Conservation (phyloP, 306 rosid genomes). For the Leucaena leucocephala region DNA sequence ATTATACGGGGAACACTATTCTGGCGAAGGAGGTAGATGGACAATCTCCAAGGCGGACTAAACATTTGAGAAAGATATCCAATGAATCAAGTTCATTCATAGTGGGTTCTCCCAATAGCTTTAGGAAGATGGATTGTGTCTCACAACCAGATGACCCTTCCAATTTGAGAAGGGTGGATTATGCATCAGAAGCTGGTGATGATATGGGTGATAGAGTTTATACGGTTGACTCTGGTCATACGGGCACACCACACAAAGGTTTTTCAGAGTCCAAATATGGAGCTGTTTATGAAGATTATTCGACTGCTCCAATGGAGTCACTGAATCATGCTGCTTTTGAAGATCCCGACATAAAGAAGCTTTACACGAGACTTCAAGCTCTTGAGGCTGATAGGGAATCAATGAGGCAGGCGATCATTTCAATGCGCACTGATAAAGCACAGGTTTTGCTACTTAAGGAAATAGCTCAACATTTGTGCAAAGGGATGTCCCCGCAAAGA, state of each 20-base stretch:
- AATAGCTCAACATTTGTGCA: conserved; percentile 90
- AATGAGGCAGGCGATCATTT: conserved; percentile 90
- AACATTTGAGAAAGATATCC: conserved; percentile 48
- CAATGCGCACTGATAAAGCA: conserved; percentile 94
- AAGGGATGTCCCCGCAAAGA: conserved; percentile 68
- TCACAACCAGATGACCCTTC: conserved; percentile 58
- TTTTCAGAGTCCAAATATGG: conserved; percentile 56
- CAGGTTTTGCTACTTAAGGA: conserved; percentile 86
- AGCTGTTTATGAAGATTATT: conserved; percentile 50
- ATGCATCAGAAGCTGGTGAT: conserved; percentile 77
- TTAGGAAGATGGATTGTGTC: conserved; percentile 58
- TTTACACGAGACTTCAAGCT: conserved; percentile 89
- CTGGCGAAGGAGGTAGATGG: conserved; percentile 82
- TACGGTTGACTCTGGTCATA: conserved; percentile 81
- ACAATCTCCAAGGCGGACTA: conserved; percentile 66
- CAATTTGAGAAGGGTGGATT: conserved; percentile 60
- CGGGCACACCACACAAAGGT: conserved; percentile 50
- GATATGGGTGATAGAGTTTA: conserved; percentile 78
- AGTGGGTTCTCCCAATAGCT: conserved; percentile 69
- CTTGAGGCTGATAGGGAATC: conserved; percentile 99
- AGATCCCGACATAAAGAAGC: conserved; percentile 84
- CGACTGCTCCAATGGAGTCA: conserved; percentile 57
- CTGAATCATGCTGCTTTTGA: conserved; percentile 48
- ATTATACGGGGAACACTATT: conserved; percentile 50
- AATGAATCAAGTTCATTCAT: conserved; percentile 55